Evolutionary conservation across 1,284 basidiomycete species (phyloP), one percentile per base, ranked within the genome.

Genomic region (Peniophora sp.): DNA sequence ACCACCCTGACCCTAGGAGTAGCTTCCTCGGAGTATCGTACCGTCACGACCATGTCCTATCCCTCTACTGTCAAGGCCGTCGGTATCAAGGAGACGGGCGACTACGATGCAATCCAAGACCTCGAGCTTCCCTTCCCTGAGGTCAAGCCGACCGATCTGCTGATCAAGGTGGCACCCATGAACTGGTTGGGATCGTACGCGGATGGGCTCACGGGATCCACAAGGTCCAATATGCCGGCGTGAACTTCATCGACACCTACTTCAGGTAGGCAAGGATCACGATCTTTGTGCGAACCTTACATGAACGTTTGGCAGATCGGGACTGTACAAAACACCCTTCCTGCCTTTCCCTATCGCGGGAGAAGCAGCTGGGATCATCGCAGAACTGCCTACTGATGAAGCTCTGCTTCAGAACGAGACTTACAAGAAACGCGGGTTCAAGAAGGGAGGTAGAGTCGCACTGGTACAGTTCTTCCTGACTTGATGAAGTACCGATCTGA

Each of bases 221-320:
- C 6, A 10, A 84, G 82, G 72, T 80, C n/a, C 73, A 83, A 57
- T 87, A 82, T 59, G 69, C 73, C 3, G 92, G 92, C n/a, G 77
- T 93, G 55, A 94, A 94, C 68, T 93, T 87, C 65, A 90, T 95
- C 62, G 92, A 95, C 66, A 91, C 85, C 3, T 90, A 90, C 65
- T 77, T 75, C 61, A 71, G 83, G 83, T 76, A 57, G 55, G 59
- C 51, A 41, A 17, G 6, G 39, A n/a, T 24, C 14, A 32, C 6
- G 27, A 32, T 32, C 27, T 12, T 6, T 12, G 12, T 32, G 27
- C 27, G n/a, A n/a, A n/a, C 27, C 27, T 32, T 12, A 32, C 27
- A 32, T 32, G 43, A n/a, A 3, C 5, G 43, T 20, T 5, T 10
- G 5, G 24, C 42, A 67, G 66, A 44, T 62, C 61, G 47, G 70